Evolutionary conservation across 2,329 filamentous ascomycete species (phyloP), one percentile per base, ranked within the genome.

Genomic region (Fragosphaeria purpurea): DNA sequence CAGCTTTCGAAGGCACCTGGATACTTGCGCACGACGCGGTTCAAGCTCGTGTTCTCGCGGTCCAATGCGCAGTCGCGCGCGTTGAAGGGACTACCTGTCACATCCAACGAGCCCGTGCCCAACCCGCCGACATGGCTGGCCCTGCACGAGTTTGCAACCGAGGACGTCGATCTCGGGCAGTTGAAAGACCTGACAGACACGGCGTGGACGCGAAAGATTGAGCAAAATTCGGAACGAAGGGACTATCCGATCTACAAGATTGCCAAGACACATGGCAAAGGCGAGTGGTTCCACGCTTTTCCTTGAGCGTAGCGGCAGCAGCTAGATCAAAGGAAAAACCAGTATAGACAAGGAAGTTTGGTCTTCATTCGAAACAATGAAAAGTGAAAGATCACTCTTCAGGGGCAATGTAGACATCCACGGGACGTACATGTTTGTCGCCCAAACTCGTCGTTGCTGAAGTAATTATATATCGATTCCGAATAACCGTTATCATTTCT

Each of bases 11-110:
- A 50, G 13, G 38, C 34, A 10, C 44, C 46, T 7, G 59, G 60
- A 4, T 61, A 60, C 48, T 51, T 61, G 1, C 55, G 60, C 11
- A 58, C 57, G 6, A 62, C 58, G 4, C 47, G 55, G 7, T 62
- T 57, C 48, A 54, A 56, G 48, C 53, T 61, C 10, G 52, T 49
- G 3, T 55, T 51, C n/a, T 51, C 58, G 1, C 49, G 58, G 10
- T 56, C 54, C 6, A 58, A 59, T 49, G 56, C 57, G 3, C 54
- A 59, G 46, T 59, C 57, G 1, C 48, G 58, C 10, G 53, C 51
- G 5, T 51, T 56, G 30, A 59, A 59, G 46, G 58, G 57, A 30
- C 43, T 60, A 12, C 46, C 57, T 2, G 48, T 50, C 12, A 46
- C 58, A 4, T 50, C 48, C 5, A 54, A 55, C 10, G 58, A 59